A percentile compares a stretch with the other conserved stretches of the same genome.
These are phyloP conservation scores for Linum tenue DNA, from an alignment of 345 rosid genomes.

Conservation along the genomic window DNA sequence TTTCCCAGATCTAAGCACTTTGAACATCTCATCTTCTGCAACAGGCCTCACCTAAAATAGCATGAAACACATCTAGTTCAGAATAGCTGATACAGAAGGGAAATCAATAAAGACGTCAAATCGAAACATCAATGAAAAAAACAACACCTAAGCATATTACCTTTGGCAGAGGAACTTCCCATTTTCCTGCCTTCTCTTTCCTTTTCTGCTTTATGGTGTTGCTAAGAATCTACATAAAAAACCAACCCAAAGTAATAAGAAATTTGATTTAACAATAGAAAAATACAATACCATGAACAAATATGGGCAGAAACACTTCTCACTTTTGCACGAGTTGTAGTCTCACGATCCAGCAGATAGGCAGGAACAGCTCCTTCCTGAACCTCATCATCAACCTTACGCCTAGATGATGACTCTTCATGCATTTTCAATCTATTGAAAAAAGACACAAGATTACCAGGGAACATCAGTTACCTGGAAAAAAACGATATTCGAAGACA, in stretches of 20 bases:
- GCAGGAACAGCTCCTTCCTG: conserved; percentile 95
- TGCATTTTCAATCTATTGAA: conserved; percentile 72
- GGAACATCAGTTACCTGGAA: too few species aligned
- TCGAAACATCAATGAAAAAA: neutral
- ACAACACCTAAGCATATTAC: conserved; percentile 19
- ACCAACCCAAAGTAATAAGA: neutral
- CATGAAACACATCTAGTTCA: conserved; percentile 9
- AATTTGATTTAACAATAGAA: neutral
- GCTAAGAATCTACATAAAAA: conserved; percentile 57
- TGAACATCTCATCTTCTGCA: conserved; percentile 98
- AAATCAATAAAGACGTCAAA: neutral
- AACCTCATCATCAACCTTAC: conserved; percentile 80
- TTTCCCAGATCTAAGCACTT: conserved; percentile 82
- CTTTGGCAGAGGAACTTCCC: conserved; percentile 96
- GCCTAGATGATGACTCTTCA: conserved; percentile 74
- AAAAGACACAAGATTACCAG: conserved; percentile 1
- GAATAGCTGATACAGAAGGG: neutral
- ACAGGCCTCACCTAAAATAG: conserved; percentile 80
- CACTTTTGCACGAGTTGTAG: conserved; percentile 76
- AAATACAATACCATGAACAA: neutral
- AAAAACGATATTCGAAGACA: neutral
- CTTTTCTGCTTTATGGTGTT: conserved; percentile 92
- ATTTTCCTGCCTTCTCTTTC: conserved; percentile 92
- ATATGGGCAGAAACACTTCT: neutral
- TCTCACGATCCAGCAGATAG: conserved; percentile 89